Evolutionary conservation across 2,329 filamentous ascomycete genomes (phyloP).

Genomic region (Colletotrichum sp.): DNA sequence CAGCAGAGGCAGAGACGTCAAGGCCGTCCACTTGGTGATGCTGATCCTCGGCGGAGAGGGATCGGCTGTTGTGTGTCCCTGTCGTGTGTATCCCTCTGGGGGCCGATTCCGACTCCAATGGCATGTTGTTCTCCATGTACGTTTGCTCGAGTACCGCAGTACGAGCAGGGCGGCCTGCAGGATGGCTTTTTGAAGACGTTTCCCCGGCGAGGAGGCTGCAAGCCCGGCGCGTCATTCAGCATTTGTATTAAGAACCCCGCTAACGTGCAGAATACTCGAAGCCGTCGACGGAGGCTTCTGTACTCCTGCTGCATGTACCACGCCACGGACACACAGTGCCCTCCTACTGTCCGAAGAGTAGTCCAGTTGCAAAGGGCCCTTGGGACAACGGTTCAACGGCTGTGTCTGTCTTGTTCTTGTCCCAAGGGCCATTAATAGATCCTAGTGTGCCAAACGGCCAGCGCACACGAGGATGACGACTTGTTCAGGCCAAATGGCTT

Average conservation of each 20-base stretch:
- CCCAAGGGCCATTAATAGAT: background rate
- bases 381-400: conserved; percentile 1
- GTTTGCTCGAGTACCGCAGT: background rate
- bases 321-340: conserved; percentile 1
- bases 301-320: background rate
- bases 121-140: background rate
- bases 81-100: background rate
- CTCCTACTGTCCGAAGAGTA: background rate
- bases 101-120: background rate
- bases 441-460: background rate
- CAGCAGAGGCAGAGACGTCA: background rate
- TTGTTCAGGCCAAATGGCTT: background rate
- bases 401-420: background rate
- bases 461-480: background rate
- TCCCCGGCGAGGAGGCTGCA: background rate
- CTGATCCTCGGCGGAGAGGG: background rate
- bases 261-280: background rate
- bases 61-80: background rate
- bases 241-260: background rate
- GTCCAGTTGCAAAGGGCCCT: background rate
- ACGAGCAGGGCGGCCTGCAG: background rate
- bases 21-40: background rate
- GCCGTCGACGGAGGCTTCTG: background rate
- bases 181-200: background rate
- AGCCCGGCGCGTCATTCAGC: background rate